Evolutionary conservation across 805 yeast genomes (phyloP).

Genomic region (Yarrowia divulgata): DNA sequence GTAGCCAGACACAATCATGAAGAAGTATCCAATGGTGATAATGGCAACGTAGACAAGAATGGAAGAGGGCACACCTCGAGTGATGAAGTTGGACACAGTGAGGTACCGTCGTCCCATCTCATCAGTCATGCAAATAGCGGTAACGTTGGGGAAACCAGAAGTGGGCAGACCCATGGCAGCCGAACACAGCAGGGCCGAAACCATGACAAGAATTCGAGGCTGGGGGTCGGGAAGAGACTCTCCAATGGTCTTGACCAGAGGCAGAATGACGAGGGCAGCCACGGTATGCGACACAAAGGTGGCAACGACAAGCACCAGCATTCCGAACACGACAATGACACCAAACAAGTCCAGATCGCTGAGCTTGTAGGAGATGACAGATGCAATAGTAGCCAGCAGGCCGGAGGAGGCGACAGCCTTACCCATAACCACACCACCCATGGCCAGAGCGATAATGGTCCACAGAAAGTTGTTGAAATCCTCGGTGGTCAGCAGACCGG

Average conservation of each 20-base stretch:
- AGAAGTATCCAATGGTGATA: conserved; percentile 77
- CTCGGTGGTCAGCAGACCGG: conserved; percentile 84
- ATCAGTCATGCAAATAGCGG: conserved; percentile 94
- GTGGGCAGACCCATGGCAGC: conserved; percentile 98
- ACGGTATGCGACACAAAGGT: conserved; percentile 97
- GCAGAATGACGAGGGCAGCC: conserved; percentile 91
- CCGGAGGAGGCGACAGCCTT: conserved; percentile 95
- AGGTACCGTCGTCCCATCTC: conserved; percentile 90
- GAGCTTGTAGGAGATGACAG: conserved; percentile 68
- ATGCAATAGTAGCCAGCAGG: conserved; percentile 77
- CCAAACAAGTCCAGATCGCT: conserved; percentile 72
- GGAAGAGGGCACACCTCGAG: conserved; percentile 90
- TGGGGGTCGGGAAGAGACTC: conserved; percentile 66
- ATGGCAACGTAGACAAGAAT: conserved; percentile 74
- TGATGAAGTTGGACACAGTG: conserved; percentile 84
- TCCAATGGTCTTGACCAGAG: conserved; percentile 92
- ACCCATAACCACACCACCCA: conserved; percentile 98
- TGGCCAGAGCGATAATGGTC: conserved; percentile 94
- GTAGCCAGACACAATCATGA: conserved; percentile 67
- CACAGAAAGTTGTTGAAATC: conserved; percentile 96
- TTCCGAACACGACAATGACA: conserved; percentile 79
- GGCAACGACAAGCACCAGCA: conserved; percentile 81
- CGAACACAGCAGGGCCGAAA: conserved; percentile 74
- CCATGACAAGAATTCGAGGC: conserved; percentile 79
- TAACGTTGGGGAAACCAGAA: conserved; percentile 96